Evolutionary conservation across 2,329 filamentous ascomycete species (phyloP).

Genomic region (Penicillium sp.): DNA sequence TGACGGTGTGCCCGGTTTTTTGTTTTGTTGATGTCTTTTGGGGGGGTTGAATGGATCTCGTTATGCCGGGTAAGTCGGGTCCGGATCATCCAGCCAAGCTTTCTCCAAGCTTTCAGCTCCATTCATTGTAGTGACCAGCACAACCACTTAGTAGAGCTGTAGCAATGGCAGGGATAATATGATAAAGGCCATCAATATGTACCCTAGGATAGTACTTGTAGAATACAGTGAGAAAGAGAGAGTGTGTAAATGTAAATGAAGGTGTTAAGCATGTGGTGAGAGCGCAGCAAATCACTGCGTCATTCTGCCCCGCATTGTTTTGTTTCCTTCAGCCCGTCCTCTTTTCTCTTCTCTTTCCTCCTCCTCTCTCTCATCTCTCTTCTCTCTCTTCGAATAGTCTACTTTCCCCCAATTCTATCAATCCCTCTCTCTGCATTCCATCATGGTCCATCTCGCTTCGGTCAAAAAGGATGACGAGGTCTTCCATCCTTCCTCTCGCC

Average conservation of each 20-base stretch:
- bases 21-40: not conserved
- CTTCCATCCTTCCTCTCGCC: slow-evolving; percentile 40
- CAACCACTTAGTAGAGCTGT: too few species aligned
- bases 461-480: slow-evolving; percentile 45
- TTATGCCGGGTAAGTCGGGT: not conserved
- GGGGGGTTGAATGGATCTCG: not conserved
- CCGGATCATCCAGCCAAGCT: slow-evolving; percentile 25
- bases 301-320: slow-evolving; percentile 16
- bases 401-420: not conserved
- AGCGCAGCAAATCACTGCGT: not conserved
- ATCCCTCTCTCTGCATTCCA: slow-evolving; percentile 6
- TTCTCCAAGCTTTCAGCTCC: slow-evolving; percentile 23
- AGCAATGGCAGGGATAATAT: too few species aligned
- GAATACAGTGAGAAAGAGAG: too few species aligned
- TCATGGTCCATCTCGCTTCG: slow-evolving; percentile 49
- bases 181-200: too few species aligned
- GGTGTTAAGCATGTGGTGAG: not conserved
- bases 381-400: not conserved
- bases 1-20: not conserved
- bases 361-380: not conserved
- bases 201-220: too few species aligned
- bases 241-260: not conserved
- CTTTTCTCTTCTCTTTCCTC: not conserved
- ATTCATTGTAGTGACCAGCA: not conserved
- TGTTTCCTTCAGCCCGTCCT: not conserved